phyloP scores from a whole-genome alignment of 2,329 filamentous ascomycete genomes.

The Curvularia sp. region DNA sequence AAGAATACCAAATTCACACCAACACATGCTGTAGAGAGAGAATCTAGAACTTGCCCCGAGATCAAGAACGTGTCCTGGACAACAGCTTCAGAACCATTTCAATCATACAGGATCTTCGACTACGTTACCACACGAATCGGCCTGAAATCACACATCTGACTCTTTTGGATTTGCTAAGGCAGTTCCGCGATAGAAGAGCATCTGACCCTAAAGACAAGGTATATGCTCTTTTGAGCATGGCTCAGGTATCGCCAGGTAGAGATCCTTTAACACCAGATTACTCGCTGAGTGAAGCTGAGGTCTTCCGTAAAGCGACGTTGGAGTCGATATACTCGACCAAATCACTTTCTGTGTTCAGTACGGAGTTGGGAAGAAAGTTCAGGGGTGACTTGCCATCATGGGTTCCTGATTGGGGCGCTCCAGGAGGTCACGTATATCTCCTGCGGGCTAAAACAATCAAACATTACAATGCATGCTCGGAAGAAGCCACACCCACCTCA shows the following conservation, averaged over 20 bases:
- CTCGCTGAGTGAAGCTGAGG: background rate
- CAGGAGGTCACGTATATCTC: slow-evolving; percentile 6
- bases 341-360: slow-evolving; percentile 18
- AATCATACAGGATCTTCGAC: background rate
- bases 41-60: background rate
- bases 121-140: background rate
- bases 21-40: background rate
- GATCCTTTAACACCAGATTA: slow-evolving; percentile 6
- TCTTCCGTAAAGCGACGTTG: background rate
- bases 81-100: background rate
- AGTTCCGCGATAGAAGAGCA: background rate
- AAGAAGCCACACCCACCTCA: background rate
- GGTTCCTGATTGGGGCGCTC: slow-evolving; percentile 32
- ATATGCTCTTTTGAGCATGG: slow-evolving; percentile 5
- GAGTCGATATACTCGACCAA: slow-evolving; percentile 4
- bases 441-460: slow-evolving; percentile 5
- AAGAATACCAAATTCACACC: background rate
- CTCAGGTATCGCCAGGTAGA: background rate
- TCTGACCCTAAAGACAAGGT: background rate
- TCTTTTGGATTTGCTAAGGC: background rate
- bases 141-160: slow-evolving; percentile 9
- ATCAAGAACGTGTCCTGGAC: slow-evolving; percentile 15
- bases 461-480: background rate
- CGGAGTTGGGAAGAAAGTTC: slow-evolving; percentile 24
- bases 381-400: slow-evolving; percentile 29